These are phyloP conservation scores for Phytophthora megakarya DNA, from an alignment of 352 stramenopile species.

Conservation along the genomic window DNA sequence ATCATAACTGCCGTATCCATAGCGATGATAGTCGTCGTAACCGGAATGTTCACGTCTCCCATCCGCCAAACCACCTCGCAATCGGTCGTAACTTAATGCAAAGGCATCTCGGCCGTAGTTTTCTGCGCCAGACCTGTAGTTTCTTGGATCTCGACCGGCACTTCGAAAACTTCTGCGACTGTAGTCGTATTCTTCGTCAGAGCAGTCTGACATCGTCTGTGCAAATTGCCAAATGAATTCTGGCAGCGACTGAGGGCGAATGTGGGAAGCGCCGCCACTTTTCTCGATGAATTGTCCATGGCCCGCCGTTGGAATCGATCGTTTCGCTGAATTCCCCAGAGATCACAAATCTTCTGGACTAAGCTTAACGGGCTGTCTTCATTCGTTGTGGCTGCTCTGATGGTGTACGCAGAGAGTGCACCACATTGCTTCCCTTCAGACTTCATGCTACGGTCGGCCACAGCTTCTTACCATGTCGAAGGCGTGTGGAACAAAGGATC, in stretches of 20 bases:
- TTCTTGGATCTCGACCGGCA: neutral
- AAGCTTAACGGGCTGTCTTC: too few relatives aligned
- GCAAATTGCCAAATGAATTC: neutral
- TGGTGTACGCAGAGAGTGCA: too few relatives aligned
- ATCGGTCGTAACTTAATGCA: neutral
- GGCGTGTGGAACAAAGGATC: too few relatives aligned
- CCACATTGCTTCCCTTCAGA: too few relatives aligned
- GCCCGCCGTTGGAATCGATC: neutral
- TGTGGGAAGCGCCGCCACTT: neutral
- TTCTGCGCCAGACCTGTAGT: neutral
- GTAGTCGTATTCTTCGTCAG: neutral
- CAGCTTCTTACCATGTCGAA: too few relatives aligned
- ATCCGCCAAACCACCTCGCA: neutral
- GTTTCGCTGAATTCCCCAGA: conserved; percentile 13
- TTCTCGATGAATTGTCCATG: too few relatives aligned
- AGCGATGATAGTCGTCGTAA: neutral
- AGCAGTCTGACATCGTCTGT: neutral
- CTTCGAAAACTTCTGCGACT: neutral
- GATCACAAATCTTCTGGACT: conserved; percentile 12
- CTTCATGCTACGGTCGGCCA: too few relatives aligned
- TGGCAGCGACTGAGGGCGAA: neutral
- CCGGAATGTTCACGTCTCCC: conserved; percentile 4
- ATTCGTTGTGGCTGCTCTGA: too few relatives aligned
- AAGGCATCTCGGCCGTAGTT: neutral
- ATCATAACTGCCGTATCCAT: neutral